Evolutionary conservation across 257 asterid species (phyloP).

Genomic region (Mentha longifolia): DNA sequence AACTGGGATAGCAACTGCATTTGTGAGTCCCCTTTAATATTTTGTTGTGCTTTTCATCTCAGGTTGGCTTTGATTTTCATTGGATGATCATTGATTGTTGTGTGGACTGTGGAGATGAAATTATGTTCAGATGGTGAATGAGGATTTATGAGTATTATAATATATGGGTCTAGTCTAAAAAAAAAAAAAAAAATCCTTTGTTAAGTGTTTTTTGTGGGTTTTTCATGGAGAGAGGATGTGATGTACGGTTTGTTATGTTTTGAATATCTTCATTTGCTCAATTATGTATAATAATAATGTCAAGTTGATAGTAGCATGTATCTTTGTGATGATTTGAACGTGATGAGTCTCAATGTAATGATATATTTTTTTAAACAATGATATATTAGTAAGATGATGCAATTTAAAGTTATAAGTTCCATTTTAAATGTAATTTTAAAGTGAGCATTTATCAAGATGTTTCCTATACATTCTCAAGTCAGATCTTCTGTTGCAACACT

Average conservation of each 20-base stretch:
- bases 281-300: neutral
- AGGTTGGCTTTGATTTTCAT: neutral
- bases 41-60: conserved; percentile 12
- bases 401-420: too few relatives aligned
- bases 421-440: too few relatives aligned
- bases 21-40: conserved; percentile 40
- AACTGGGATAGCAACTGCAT: conserved; percentile 40
- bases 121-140: neutral
- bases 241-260: neutral
- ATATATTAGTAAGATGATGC: too few relatives aligned
- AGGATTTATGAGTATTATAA: neutral
- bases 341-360: neutral
- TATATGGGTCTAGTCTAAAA: neutral
- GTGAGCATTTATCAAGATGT: too few relatives aligned
- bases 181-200: neutral
- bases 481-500: too few relatives aligned
- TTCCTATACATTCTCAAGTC: too few relatives aligned
- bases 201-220: neutral
- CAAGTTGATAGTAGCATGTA: neutral
- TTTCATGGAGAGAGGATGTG: neutral
- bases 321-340: neutral
- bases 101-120: neutral
- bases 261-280: neutral
- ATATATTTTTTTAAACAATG: too few relatives aligned
- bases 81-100: neutral